phyloP scores from a whole-genome alignment of 768 basidiomycete species.

The Russula vinacea region DNA sequence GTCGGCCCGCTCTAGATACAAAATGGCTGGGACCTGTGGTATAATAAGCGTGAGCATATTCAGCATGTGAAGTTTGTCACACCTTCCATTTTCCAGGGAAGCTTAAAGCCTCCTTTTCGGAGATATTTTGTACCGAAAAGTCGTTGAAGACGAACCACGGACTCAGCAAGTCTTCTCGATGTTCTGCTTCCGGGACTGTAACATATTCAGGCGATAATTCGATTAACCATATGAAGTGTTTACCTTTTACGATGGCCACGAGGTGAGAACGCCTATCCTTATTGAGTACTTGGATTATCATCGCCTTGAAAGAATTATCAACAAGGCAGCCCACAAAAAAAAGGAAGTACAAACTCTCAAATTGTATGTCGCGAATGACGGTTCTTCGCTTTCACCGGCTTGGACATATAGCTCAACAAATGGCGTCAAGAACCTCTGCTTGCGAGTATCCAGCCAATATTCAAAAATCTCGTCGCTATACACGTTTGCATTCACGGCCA shows the following conservation, averaged over 20 bases:
- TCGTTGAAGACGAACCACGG: slow-evolving; percentile 98
- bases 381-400: slow-evolving; percentile 55
- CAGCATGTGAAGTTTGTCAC: slow-evolving; percentile 22
- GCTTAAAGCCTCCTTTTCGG: slow-evolving; percentile 82
- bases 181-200: slow-evolving; percentile 68
- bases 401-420: slow-evolving; percentile 57
- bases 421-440: slow-evolving; percentile 58
- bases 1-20: slow-evolving; percentile 84
- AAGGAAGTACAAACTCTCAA: slow-evolving; percentile 54
- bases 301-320: slow-evolving; percentile 47
- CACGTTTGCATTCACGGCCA: slow-evolving; percentile 83
- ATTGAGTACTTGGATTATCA: slow-evolving; percentile 74
- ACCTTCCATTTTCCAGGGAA: slow-evolving; percentile 95
- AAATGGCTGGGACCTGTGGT: slow-evolving; percentile 72
- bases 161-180: slow-evolving; percentile 37
- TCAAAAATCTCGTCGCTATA: slow-evolving; percentile 69
- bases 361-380: slow-evolving; percentile 58
- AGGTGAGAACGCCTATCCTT: slow-evolving; percentile 78
- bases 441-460: slow-evolving; percentile 69
- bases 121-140: slow-evolving; percentile 81
- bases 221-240: slow-evolving; percentile 25
- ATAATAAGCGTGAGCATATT: slow-evolving; percentile 6
- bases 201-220: slow-evolving; percentile 2
- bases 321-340: slow-evolving; percentile 7
- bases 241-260: slow-evolving; percentile 83